A percentile compares a stretch with the other conserved stretches of the same genome.
phyloP scores from a whole-genome alignment of 2,329 filamentous ascomycete genomes.

The Sclerotinia glacialis region DNA sequence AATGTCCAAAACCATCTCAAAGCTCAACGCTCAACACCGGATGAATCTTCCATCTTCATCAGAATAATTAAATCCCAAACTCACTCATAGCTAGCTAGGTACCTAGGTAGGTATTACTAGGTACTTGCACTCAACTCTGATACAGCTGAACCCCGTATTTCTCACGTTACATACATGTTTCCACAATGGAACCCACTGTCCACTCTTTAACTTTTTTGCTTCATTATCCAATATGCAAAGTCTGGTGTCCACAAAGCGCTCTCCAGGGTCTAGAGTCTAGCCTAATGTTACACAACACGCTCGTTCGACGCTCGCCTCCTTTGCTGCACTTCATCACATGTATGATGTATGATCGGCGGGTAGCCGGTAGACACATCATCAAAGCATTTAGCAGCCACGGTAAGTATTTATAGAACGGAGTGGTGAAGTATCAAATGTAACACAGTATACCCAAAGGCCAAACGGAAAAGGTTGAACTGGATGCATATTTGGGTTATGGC shows the following conservation, averaged over 20 bases:
- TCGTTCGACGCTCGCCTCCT: background rate
- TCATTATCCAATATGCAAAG: background rate
- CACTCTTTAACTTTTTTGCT: background rate
- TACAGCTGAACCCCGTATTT: background rate
- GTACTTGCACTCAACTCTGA: background rate
- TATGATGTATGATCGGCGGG: slow-evolving; percentile 7
- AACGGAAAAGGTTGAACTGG: background rate
- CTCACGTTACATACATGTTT: background rate
- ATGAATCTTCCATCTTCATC: background rate
- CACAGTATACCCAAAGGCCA: background rate
- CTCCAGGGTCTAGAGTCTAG: background rate
- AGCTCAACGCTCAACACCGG: background rate
- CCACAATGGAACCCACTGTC: background rate
- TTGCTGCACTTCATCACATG: background rate
- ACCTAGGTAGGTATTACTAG: background rate
- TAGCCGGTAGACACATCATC: background rate
- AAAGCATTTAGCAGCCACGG: background rate
- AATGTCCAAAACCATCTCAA: background rate
- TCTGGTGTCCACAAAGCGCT: background rate
- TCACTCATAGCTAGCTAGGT: background rate
- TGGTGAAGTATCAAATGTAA: background rate
- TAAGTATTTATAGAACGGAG: slow-evolving; percentile 8
- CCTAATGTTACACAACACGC: background rate
- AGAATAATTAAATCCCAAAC: background rate
- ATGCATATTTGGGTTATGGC: background rate